These are phyloP conservation scores for Suhomyces guaymorum DNA, from an alignment of 1,139 yeast genomes.

Conservation along the genomic window DNA sequence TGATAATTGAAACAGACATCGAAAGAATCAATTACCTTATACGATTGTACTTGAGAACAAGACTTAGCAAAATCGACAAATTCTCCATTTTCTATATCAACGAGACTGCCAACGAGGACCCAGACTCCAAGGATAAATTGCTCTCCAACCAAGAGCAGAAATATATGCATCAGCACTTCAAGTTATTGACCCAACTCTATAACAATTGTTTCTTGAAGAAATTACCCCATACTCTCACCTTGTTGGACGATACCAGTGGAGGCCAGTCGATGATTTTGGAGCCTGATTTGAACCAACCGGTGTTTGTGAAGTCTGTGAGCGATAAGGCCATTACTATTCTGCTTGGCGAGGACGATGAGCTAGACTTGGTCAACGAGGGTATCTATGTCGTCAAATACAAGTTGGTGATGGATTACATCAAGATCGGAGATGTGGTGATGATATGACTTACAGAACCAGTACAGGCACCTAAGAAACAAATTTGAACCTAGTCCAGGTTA, in stretches of 20 bases:
- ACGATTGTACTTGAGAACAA: conserved; percentile 74
- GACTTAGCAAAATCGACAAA: conserved; percentile 73
- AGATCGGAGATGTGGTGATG: conserved; percentile 44
- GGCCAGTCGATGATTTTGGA: conserved; percentile 75
- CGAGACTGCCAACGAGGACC: conserved; percentile 24
- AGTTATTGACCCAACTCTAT: conserved; percentile 64
- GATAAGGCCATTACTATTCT: conserved; percentile 27
- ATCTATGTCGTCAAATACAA: conserved; percentile 76
- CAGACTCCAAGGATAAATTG: conserved; percentile 24
- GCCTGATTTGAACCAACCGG: conserved; percentile 77
- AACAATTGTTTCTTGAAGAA: conserved; percentile 64
- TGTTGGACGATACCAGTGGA: conserved; percentile 75
- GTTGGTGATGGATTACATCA: conserved; percentile 43
- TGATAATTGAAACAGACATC: conserved; percentile 87
- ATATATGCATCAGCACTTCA: conserved; percentile 60
- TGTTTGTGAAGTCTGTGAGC: conserved; percentile 62
- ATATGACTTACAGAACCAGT: too few relatives aligned
- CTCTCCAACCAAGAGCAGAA: conserved; percentile 62
- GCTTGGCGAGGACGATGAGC: conserved; percentile 51
- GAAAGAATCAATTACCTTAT: conserved; percentile 82
- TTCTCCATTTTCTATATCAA: conserved; percentile 58
- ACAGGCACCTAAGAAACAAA: too few relatives aligned
- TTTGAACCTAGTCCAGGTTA: too few relatives aligned
- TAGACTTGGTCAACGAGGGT: conserved; percentile 65
- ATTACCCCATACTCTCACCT: conserved; percentile 67